Percentiles rank a stretch among this genome's conserved stretches.
These are phyloP conservation scores for Suhomyces vadensis DNA, from an alignment of 805 yeast genomes.

Conservation along the genomic window DNA sequence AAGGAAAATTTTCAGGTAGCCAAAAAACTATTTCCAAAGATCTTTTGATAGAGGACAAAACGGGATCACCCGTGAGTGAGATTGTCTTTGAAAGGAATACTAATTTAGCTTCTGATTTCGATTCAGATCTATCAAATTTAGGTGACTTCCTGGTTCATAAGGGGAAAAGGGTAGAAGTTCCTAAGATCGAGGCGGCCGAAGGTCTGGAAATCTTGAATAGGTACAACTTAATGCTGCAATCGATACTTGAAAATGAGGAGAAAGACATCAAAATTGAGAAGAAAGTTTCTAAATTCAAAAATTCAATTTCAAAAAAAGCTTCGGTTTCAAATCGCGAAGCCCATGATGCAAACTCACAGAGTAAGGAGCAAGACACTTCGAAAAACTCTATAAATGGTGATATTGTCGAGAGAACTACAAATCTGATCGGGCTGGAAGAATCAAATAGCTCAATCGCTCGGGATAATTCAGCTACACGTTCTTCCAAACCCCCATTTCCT, in stretches of 20 bases:
- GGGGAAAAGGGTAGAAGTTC: slow-evolving; percentile 1
- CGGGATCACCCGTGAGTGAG: slow-evolving; percentile 12
- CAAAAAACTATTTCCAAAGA: not conserved
- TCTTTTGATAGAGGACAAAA: not conserved
- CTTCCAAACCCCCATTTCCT: not conserved
- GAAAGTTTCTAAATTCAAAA: slow-evolving; percentile 10
- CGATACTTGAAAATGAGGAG: slow-evolving; percentile 17
- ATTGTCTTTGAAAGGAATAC: slow-evolving; percentile 13
- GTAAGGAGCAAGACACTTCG: not conserved
- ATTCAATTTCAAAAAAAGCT: not conserved
- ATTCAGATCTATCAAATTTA: not conserved
- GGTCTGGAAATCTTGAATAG: slow-evolving; percentile 14
- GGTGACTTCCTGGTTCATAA: not conserved
- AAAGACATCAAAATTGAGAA: not conserved
- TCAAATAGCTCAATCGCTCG: too few species aligned
- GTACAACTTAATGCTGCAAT: slow-evolving; percentile 12
- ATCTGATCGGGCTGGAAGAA: not conserved
- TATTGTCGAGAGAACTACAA: slow-evolving; percentile 4
- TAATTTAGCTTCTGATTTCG: not conserved
- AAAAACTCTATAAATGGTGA: slow-evolving; percentile 2
- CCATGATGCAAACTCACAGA: not conserved
- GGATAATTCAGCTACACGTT: too few species aligned
- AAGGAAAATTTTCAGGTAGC: slow-evolving; percentile 5
- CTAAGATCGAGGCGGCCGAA: not conserved
- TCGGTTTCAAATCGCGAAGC: too few species aligned